Evolutionary conservation across 164 flowering plant species (phyloP), one percentile per base, ranked within the genome.

Genomic region (Stephania cephalantha): DNA sequence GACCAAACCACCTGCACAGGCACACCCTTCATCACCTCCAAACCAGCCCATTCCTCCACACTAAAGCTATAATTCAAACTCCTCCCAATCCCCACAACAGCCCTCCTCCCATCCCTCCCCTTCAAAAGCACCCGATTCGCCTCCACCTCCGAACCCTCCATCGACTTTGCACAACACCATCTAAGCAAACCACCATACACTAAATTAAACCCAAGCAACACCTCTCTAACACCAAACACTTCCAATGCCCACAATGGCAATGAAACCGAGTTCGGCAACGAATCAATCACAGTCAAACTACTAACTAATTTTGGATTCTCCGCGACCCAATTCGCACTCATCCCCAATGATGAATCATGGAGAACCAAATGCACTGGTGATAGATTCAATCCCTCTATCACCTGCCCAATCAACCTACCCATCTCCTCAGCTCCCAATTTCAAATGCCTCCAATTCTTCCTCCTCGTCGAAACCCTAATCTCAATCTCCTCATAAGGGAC

Each of bases 1-100:
- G 98, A 90, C 97, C 97, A 94, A 75, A 93, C 71, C 80, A 95
- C 85, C 78, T 88, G 95, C 80, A 91, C 70, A 9, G 98, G 98
- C 73, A 88, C 42, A 73, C 77, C 81, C 74, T 87, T 87, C 52
- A 91, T 74, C n/a, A 76, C 84, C 65, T 89, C 89, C 13, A 74
- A 81, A 77, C 84, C 75, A 69, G 87, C 90, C 98, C 97, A 95
- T 78, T 88, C 93, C 55, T 80, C 86, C 73, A 95, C 74, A 78
- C 88, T 90, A 84, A 92, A 91, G 82, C 95, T 95, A 72, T 68
- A 66, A 84, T 95, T 92, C 84, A 92, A 58, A 72, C 74, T 87
- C 85, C 78, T 90, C 65, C 89, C 90, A 71, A 82, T 78, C 30
- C 82, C 91, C 65, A 87, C 83, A 78, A 86, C 82, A 6, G 97